Evolutionary conservation across 2,329 filamentous ascomycete species (phyloP), one percentile per base, ranked within the genome.

Genomic region (Botrytis aclada): DNA sequence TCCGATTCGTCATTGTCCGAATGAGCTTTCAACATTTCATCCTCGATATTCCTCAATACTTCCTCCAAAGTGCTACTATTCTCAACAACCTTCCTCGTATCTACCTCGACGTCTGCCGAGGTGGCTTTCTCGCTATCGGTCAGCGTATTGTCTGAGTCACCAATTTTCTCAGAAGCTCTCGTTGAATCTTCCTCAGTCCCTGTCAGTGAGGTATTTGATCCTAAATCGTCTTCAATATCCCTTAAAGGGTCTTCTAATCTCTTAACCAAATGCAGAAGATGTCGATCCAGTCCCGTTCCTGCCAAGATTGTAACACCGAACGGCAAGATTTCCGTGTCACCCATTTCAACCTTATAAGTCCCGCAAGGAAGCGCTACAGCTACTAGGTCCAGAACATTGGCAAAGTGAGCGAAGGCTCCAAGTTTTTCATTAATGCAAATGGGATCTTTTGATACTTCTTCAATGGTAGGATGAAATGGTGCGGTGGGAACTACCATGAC

Each of bases 321-420:
- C 3, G 84, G 84, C 74, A 85, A 75, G 58, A 65, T 76, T 65
- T 74, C 10, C 69, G 64, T 45, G 16, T 22, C 72, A 56, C 73
- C 69, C 22, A 72, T 43, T 29, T 34, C 61, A 61, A 78, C 80
- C 43, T 20, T 63, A 58, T 79, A 80, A 2, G 71, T 75, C 34
- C 77, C 77, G 67, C 76, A 78, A 16, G 77, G 75, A 16, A 80
- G 43, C 58, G 81, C 82, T 51, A 86, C 74, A 12, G 81, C 85
- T 73, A 83, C 84, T 43, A 88, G 79, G 79, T 89, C 87, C 41
- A 88, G 79, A 32, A 88, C 84, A 77, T 89, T 89, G 4, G 82
- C 87, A 77, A 84, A 88, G 76, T 88, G 86, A 1, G 86, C 85
- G 77, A 87, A 88, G 56, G 81, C 54, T 16, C 85, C 85, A n/a